Evolutionary conservation across 169 alveolate species (phyloP).

Genomic region (Eimeria acervulina): DNA sequence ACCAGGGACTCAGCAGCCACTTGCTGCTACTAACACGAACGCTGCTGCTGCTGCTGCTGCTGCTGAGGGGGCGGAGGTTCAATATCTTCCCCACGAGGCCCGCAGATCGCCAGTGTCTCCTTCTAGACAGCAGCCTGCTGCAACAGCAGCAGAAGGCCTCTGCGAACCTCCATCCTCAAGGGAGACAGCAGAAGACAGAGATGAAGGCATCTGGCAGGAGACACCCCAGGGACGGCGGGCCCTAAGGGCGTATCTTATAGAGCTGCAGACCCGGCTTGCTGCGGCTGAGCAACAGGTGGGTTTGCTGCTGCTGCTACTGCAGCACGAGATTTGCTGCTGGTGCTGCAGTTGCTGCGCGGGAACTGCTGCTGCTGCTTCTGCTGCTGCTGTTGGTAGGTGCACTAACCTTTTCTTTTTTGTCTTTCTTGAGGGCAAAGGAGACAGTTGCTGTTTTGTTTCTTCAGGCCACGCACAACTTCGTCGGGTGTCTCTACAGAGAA

Average conservation of each 20-base stretch:
- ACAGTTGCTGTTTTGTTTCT: not conserved
- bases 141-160: not conserved
- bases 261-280: slow-evolving; percentile 68
- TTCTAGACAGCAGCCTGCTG: not conserved
- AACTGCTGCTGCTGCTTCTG: not conserved
- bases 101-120: not conserved
- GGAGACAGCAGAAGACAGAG: slow-evolving; percentile 19
- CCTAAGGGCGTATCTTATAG: not conserved
- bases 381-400: not conserved
- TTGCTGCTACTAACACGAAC: not conserved
- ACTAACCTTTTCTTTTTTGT: not conserved
- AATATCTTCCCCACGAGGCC: not conserved
- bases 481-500: slow-evolving; percentile 68
- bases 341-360: not conserved
- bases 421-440: not conserved
- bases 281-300: slow-evolving; percentile 69
- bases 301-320: slow-evolving; percentile 41
- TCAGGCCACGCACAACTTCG: slow-evolving; percentile 56
- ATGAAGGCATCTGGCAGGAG: not conserved
- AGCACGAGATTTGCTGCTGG: not conserved
- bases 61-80: not conserved
- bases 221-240: slow-evolving; percentile 12
- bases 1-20: not conserved
- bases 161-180: not conserved
- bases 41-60: not conserved